Evolutionary conservation across 1,284 basidiomycete species (phyloP), one percentile per base, ranked within the genome.

Genomic region (Testicularia cyperi): DNA sequence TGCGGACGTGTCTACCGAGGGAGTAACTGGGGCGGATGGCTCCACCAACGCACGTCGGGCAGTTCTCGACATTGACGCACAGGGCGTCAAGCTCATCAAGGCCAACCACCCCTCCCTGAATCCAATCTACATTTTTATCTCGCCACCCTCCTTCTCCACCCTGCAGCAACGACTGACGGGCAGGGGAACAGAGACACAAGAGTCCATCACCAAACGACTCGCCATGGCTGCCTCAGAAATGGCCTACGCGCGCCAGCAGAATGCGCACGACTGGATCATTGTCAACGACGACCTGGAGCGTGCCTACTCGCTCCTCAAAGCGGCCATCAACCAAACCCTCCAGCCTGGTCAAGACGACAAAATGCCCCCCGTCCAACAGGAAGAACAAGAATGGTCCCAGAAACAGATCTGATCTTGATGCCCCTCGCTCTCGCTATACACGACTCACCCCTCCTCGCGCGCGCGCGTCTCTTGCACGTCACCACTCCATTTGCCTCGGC

Each of bases 51-150:
- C 62, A 80, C 77, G 77, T 42, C 79, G 90, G 13, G 97, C 94
- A 75, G 86, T 99, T 43, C 83, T 99, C 32, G 94, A 99, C 77
- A 98, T 99, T 62, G 94, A 99, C 75, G 86, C 90, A 12, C 92
- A 94, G 45, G 74, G 74, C 24, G 72, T 76, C 20, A 64, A 70
- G 22, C 51, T 92, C 78, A 86, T 97, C 72, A 92, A 91, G 77
- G 78, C 81, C 23, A 80, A 82, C 84, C 87, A 66, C 58, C 77
- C 81, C 0, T 78, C 84, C 40, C 80, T 98, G 31, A 82, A 88
- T 68, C 89, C 92, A 6, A 82, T 96, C 56, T 96, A 87, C 79
- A 83, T 96, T 65, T 99, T 99, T 79, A 84, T 99, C 71, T 86
- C 90, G 0, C 94, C 94, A 0, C 95, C 94, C 0, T 84, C 85